phyloP scores from a whole-genome alignment of 305 asterid species.

The Plantago coronopus region DNA sequence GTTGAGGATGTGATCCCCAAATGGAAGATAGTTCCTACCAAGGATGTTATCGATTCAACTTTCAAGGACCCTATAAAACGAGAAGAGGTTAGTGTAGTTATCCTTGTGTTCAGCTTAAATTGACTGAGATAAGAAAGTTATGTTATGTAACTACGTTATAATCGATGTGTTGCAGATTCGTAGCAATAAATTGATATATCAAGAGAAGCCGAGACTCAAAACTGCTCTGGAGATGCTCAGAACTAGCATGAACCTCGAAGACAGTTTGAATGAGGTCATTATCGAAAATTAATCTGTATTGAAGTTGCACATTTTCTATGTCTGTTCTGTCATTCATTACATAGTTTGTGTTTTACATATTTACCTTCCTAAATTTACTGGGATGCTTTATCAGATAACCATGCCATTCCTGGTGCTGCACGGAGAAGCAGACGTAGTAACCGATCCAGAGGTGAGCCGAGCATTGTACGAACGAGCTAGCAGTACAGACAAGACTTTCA shows the following conservation, averaged over 20 bases:
- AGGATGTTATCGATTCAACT: constrained; percentile 87
- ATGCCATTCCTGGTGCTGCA: constrained; percentile 84
- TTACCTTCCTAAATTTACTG: background rate
- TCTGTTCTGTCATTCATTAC: too few species aligned
- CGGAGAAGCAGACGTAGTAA: constrained; percentile 85
- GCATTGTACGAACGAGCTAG: constrained; percentile 69
- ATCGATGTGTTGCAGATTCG: constrained; percentile 49
- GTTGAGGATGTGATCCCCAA: constrained; percentile 88
- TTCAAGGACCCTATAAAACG: constrained; percentile 84
- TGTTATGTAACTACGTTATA: background rate
- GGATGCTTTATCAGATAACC: constrained; percentile 46
- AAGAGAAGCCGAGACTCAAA: constrained; percentile 80
- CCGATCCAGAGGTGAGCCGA: constrained; percentile 87
- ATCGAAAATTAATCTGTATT: too few species aligned
- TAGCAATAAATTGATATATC: constrained; percentile 72
- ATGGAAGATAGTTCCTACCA: constrained; percentile 95
- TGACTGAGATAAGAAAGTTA: background rate
- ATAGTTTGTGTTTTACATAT: too few species aligned
- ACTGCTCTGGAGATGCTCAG: constrained; percentile 94
- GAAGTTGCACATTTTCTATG: too few species aligned
- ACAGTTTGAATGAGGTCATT: constrained; percentile 65
- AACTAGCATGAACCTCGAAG: constrained; percentile 88
- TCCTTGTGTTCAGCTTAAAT: background rate
- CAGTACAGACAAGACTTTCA: constrained; percentile 77
- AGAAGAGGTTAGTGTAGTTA: constrained; percentile 51